Evolutionary conservation across 169 alveolate species (phyloP).

Genomic region (Hammondia hammondi): DNA sequence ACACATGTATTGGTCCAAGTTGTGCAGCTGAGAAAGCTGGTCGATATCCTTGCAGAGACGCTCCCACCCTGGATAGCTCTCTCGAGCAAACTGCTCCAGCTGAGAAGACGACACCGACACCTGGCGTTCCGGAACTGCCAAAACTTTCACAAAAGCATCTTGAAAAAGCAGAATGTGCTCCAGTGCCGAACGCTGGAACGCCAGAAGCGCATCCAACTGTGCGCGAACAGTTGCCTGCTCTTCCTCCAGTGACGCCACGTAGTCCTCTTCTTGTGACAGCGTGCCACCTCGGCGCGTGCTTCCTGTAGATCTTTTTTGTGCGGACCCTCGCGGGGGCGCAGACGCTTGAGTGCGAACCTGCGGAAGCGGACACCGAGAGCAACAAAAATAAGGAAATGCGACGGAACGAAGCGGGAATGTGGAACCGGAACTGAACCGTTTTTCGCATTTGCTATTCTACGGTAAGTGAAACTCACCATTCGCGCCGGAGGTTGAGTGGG

Average conservation of each 20-base stretch:
- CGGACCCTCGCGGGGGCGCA: background rate
- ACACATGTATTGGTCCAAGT: conserved; percentile 33
- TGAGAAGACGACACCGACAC: background rate
- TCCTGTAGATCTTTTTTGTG: background rate
- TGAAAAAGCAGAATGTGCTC: background rate
- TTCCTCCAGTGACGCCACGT: background rate
- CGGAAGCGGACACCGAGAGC: background rate
- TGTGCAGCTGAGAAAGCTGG: conserved; percentile 40
- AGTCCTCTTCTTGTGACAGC: background rate
- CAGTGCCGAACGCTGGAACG: background rate
- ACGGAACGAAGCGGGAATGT: too few species aligned
- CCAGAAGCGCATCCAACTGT: background rate
- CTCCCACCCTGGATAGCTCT: conserved; percentile 49
- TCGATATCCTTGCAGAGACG: conserved; percentile 38
- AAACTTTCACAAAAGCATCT: background rate
- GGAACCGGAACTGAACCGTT: too few species aligned
- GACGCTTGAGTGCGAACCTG: background rate
- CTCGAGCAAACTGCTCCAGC: conserved; percentile 47
- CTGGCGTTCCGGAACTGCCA: conserved; percentile 12
- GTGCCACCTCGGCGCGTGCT: background rate
- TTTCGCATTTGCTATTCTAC: too few species aligned
- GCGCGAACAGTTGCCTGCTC: background rate
- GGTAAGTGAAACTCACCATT: too few species aligned
- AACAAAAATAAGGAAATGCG: too few species aligned
- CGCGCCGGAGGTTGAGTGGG: too few species aligned